Evolutionary conservation across 495 filamentous ascomycete species (phyloP), one percentile per base, ranked within the genome.

Genomic region (Tuber microsphaerosporum): DNA sequence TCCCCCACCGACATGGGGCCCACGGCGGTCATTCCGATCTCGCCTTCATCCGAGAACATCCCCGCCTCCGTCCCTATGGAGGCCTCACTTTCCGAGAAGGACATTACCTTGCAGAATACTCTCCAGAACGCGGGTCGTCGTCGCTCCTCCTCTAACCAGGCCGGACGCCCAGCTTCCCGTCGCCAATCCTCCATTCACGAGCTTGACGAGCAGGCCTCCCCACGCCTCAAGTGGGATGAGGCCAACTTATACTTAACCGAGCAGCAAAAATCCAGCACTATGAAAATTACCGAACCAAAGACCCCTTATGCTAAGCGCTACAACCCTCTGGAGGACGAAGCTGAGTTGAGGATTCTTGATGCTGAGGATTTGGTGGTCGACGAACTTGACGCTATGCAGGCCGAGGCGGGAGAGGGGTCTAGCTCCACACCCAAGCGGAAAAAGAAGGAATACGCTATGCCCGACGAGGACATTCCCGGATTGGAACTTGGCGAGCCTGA

Each of bases 271-370:
- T 93, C 90, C 48, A 89, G 91, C 44, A 98, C 94, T 69, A 98
- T 98, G 96, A 98, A 98, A 87, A 98, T 99, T 81, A 90, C 92
- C 79, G 95, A 99, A 85, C 95, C 95, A 71, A 99, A 99, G 87
- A 99, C 95, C 26, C 95, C 95, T 0, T 99, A 93, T 79, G 95
- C 93, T 22, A 91, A 89, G 80, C 92, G 92, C 76, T 97, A 97
- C 81, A 93, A 99, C 81, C 93, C 94, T 22, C 81, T 88, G 45
- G 92, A 97, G 81, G 95, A 98, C 75, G 92, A 91, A 72, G 91
- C 90, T 51, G 91, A 96, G 82, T 87, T 91, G 76, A 83, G 83
- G 42, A 86, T 86, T 68, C 82, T 91, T 2, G 86, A 91, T 80
- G 87, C 87, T 0, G 83, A 88, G 76, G 88, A 87, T 12, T 77